Base-by-base conservation (phyloP, 352 stramenopile genomes). In the Elongisporangium anandrum region DNA sequence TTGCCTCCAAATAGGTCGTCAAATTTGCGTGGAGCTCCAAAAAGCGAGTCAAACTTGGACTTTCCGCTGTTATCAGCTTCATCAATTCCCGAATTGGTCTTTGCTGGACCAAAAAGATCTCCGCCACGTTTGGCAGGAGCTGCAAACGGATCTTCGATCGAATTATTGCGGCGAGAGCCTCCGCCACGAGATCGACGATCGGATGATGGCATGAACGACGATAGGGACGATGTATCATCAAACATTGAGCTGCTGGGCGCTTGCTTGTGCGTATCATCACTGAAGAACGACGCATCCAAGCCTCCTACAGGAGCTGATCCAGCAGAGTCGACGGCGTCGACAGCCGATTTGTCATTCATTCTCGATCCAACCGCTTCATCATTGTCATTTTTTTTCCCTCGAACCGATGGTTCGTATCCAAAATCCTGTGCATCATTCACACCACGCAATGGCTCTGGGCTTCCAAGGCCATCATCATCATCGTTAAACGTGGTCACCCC, bases 241-340 rank as follows among this genome's bases (percentile, higher is more conserved):
- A 41, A 41, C n/a, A 21, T n/a, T 20, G 54, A 59, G 12, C 34
- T 12, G 9, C 55, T 45, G 9, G 24, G 39, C 41, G 20, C 39
- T 52, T 53, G 29, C 29, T 56, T 63, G 24, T 45, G 15, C 12
- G 49, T 52, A 12, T 68, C 63, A 23, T 72, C 56, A 58, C 62
- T 56, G 54, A 84, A 81, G 52, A 84, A 84, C 0, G 66, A 69
- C 17, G 69, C 65, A 17, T 52, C 63, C 47, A 72, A 60, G 0
- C 73, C 59, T 4, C 64, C 64, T 15, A 26, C 57, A 20, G 50
- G 17, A 9, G 29, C 16, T 24, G 15, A 17, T 50, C 60, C 59
- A 19, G 13, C 24, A 51, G 58, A 24, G 7, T 65, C 52, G 9
- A 53, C 45, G 10, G 15, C 41, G 20, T 56, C 47, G 50, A 54